Conservation (phyloP, 1,284 basidiomycete species). For the Xerocomus amazonicus region DNA sequence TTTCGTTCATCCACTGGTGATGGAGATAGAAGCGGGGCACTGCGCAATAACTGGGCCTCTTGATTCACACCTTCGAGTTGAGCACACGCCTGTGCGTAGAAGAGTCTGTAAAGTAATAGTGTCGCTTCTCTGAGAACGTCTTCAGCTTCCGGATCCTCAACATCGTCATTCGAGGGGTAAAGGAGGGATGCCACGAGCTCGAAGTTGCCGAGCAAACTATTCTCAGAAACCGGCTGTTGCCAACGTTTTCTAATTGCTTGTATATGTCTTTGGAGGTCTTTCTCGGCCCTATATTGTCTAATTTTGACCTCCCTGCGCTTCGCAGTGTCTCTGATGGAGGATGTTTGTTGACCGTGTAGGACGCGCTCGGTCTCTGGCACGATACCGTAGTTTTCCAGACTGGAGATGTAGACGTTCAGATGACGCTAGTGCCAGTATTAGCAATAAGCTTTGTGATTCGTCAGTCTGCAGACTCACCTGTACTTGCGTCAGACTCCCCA, state of each 20-base stretch:
- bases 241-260: slow-evolving; percentile 56
- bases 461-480: slow-evolving; percentile 48
- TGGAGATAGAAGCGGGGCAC: slow-evolving; percentile 46
- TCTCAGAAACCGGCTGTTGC: slow-evolving; percentile 35
- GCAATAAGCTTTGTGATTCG: slow-evolving; percentile 15
- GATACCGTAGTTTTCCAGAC: slow-evolving; percentile 68
- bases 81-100: slow-evolving; percentile 66
- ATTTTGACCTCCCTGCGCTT: slow-evolving; percentile 83
- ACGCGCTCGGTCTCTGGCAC: slow-evolving; percentile 60
- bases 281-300: slow-evolving; percentile 81
- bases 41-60: slow-evolving; percentile 71
- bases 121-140: slow-evolving; percentile 64
- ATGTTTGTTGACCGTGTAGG: slow-evolving; percentile 47
- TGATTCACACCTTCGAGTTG: slow-evolving; percentile 69
- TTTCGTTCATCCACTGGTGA: slow-evolving; percentile 36
- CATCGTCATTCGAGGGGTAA: slow-evolving; percentile 43
- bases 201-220: slow-evolving; percentile 46
- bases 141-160: slow-evolving; percentile 58
- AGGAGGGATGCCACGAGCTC: slow-evolving; percentile 63
- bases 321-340: slow-evolving; percentile 57
- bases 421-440: slow-evolving; percentile 44
- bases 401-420: slow-evolving; percentile 52
- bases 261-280: slow-evolving; percentile 67
- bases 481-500: slow-evolving; percentile 51
- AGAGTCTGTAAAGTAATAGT: slow-evolving; percentile 69